Conservation (phyloP, 169 alveolate genomes). For the Condylostoma magnum region DNA sequence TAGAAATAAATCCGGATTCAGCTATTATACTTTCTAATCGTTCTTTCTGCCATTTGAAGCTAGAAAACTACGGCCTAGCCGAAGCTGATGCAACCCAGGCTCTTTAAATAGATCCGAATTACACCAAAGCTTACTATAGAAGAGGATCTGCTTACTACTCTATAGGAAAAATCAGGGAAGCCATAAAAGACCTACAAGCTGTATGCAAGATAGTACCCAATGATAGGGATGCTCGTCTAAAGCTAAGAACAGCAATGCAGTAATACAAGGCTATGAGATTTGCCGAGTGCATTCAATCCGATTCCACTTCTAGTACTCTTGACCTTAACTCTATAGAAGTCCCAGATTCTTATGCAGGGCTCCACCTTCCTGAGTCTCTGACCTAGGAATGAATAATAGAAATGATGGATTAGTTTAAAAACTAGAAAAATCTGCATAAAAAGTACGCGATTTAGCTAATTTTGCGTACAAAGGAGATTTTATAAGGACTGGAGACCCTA, state of each 20-base stretch:
- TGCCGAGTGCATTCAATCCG: constrained; percentile 76
- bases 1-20: constrained; percentile 46
- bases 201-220: constrained; percentile 70
- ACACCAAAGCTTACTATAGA: constrained; percentile 95
- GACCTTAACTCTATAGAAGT: constrained; percentile 79
- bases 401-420: constrained; percentile 54
- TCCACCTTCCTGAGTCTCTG: constrained; percentile 61
- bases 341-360: constrained; percentile 69
- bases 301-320: constrained; percentile 34
- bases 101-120: constrained; percentile 88
- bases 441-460: constrained; percentile 90
- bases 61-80: constrained; percentile 97
- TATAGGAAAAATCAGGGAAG: constrained; percentile 89
- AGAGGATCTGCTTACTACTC: constrained; percentile 95
- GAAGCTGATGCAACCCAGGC: constrained; percentile 95
- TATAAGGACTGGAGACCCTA: constrained; percentile 85
- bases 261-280: constrained; percentile 74
- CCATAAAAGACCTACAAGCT: constrained; percentile 87
- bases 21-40: constrained; percentile 76
- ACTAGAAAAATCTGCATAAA: constrained; percentile 88
- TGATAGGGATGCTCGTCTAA: constrained; percentile 78
- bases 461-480: constrained; percentile 83
- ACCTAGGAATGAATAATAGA: constrained; percentile 57
- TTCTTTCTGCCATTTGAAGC: constrained; percentile 84
- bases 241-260: constrained; percentile 68